These are phyloP conservation scores for Microbotryum intermedium DNA, from an alignment of 1,284 basidiomycete genomes.

Conservation along the genomic window DNA sequence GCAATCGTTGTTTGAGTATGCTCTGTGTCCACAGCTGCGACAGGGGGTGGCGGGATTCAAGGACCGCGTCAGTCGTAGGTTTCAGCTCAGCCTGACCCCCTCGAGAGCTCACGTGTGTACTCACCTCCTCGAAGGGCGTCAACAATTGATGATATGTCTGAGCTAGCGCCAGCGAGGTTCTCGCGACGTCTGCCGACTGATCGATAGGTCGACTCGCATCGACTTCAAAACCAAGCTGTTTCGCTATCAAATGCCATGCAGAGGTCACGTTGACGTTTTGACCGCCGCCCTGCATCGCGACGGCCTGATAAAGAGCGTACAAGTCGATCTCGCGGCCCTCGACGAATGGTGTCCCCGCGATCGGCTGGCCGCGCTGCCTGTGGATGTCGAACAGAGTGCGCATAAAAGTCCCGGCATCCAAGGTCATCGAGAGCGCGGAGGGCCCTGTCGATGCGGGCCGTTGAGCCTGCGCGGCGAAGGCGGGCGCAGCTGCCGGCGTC, in stretches of 20 bases:
- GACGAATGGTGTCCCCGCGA: constrained; percentile 25
- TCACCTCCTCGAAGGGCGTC: constrained; percentile 31
- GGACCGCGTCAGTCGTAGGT: not conserved
- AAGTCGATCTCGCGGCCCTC: constrained; percentile 32
- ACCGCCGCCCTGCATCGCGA: constrained; percentile 25
- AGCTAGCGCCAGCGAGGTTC: constrained; percentile 28
- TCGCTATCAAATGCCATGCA: constrained; percentile 28
- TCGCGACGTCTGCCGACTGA: constrained; percentile 14
- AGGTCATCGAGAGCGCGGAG: constrained; percentile 15
- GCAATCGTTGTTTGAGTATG: constrained; percentile 16
- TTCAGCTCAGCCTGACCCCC: not conserved
- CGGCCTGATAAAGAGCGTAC: constrained; percentile 29
- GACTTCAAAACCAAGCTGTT: constrained; percentile 25
- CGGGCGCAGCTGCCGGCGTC: not conserved
- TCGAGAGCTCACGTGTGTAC: not conserved
- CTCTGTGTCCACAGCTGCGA: constrained; percentile 13
- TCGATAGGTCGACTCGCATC: constrained; percentile 9
- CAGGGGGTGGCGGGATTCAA: not conserved
- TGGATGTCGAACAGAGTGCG: constrained; percentile 31
- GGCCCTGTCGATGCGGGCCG: constrained; percentile 18
- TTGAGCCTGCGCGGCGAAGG: not conserved
- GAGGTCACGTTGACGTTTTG: constrained; percentile 24
- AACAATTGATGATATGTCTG: constrained; percentile 25
- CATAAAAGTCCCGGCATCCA: constrained; percentile 31
- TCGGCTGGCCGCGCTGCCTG: constrained; percentile 31